These are phyloP conservation scores for Drechslerella stenobrocha DNA, from an alignment of 2,329 filamentous ascomycete species.

Conservation along the genomic window DNA sequence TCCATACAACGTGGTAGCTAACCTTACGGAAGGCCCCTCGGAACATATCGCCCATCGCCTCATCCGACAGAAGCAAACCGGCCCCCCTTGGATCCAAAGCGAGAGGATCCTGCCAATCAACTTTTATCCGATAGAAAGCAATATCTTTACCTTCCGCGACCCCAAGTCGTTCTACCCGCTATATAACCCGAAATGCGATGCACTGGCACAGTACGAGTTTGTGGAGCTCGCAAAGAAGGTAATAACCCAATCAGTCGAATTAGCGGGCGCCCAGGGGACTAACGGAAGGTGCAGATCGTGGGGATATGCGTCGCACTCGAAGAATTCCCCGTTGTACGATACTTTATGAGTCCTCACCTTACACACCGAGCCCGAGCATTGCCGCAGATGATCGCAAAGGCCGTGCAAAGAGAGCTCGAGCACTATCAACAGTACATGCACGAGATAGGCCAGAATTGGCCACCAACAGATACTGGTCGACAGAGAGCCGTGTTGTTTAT, in stretches of 20 bases:
- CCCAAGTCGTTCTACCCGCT: conserved; percentile 93
- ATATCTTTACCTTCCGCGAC: conserved; percentile 86
- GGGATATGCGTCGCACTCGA: conserved; percentile 88
- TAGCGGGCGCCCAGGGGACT: too few species aligned
- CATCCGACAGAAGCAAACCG: conserved; percentile 7
- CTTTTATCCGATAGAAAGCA: conserved; percentile 87
- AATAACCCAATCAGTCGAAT: too few species aligned
- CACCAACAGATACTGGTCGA: conserved; percentile 56
- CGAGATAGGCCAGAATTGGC: conserved; percentile 50
- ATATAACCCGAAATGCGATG: conserved; percentile 87
- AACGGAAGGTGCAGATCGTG: conserved; percentile 65
- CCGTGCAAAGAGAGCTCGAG: conserved; percentile 89
- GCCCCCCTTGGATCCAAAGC: conserved; percentile 71
- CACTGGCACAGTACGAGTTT: conserved; percentile 79
- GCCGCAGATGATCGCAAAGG: conserved; percentile 82
- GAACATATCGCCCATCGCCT: conserved; percentile 19
- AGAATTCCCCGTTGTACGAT: conserved; percentile 90
- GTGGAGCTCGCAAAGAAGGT: conserved; percentile 86
- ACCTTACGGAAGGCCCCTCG: conserved; percentile 15
- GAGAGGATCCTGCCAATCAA: conserved; percentile 84
- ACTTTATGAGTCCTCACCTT: conserved; percentile 70
- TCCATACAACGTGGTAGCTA: not conserved
- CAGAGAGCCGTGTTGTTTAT: conserved; percentile 83
- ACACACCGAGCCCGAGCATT: conserved; percentile 85
- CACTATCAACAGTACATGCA: conserved; percentile 67